A percentile compares a stretch with the other conserved stretches of the same genome.
Conservation (phyloP, 2,329 filamentous ascomycete genomes). For the Pezicula carpinea region DNA sequence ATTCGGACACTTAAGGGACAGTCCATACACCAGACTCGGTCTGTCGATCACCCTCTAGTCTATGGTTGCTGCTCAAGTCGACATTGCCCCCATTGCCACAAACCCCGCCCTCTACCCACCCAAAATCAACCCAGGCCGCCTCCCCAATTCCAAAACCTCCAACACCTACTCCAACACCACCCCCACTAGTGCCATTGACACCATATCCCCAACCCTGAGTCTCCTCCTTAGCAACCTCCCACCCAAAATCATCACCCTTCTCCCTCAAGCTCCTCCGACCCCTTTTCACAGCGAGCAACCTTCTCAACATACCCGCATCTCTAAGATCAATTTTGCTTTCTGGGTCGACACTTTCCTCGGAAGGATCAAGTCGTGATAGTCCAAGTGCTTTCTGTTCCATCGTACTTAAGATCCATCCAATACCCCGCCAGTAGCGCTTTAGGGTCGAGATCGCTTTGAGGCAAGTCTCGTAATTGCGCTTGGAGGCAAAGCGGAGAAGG, state of each 20-base stretch:
- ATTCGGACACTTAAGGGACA: neutral
- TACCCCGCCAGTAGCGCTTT: constrained; percentile 2
- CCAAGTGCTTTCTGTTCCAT: constrained; percentile 5
- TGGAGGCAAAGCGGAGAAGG: neutral
- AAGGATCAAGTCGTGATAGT: neutral
- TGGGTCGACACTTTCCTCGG: constrained; percentile 5
- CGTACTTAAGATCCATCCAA: constrained; percentile 3
- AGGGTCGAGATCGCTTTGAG: neutral
- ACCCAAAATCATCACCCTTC: neutral
- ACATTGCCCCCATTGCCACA: neutral
- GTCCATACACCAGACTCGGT: neutral
- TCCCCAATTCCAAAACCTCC: neutral
- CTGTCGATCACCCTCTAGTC: neutral
- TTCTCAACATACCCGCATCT: constrained; percentile 1
- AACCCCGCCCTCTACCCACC: neutral
- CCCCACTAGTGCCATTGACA: no score
- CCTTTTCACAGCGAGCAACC: neutral
- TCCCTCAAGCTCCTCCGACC: neutral
- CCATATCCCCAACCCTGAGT: neutral
- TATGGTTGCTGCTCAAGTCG: no score
- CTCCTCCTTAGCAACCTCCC: neutral
- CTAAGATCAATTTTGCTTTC: neutral
- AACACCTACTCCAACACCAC: neutral
- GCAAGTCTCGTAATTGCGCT: constrained; percentile 3
- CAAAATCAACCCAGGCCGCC: neutral